Conservation (phyloP, 148 eudicot genomes). For the Persicaria maculosa region DNA sequence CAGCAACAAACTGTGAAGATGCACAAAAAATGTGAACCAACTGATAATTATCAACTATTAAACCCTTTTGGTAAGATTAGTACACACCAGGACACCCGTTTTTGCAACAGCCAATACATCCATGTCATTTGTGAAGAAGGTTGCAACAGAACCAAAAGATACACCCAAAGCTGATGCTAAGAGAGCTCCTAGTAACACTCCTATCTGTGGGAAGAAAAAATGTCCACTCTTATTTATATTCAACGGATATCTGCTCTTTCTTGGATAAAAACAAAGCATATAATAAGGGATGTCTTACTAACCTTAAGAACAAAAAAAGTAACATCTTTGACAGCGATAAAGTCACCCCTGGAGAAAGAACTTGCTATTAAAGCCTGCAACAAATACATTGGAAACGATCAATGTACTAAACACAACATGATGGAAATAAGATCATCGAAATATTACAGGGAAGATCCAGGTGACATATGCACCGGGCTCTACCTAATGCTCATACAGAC, state of each 20-base stretch:
- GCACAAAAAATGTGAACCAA: background rate
- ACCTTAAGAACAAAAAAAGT: slow-evolving; percentile 72
- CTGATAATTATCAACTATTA: background rate
- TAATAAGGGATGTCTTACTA: background rate
- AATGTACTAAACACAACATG: background rate
- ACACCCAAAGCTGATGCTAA: slow-evolving; percentile 64
- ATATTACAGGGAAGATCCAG: background rate
- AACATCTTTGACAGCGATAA: slow-evolving; percentile 53
- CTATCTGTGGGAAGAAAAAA: slow-evolving; percentile 44
- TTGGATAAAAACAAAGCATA: background rate
- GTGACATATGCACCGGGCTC: background rate
- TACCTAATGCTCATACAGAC: background rate
- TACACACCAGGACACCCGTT: slow-evolving; percentile 67
- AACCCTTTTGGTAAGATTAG: background rate
- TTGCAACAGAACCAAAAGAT: slow-evolving; percentile 60
- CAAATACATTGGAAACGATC: background rate
- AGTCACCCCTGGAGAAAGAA: slow-evolving; percentile 65
- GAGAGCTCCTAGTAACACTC: slow-evolving; percentile 50
- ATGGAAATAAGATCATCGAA: background rate
- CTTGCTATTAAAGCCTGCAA: slow-evolving; percentile 77
- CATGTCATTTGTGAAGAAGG: slow-evolving; percentile 63
- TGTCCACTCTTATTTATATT: background rate
- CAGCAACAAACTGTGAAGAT: slow-evolving; percentile 73
- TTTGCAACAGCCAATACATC: slow-evolving; percentile 56
- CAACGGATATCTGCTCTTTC: background rate